Evolutionary conservation across 768 basidiomycete species (phyloP).

Genomic region (Termitomyces sp.): DNA sequence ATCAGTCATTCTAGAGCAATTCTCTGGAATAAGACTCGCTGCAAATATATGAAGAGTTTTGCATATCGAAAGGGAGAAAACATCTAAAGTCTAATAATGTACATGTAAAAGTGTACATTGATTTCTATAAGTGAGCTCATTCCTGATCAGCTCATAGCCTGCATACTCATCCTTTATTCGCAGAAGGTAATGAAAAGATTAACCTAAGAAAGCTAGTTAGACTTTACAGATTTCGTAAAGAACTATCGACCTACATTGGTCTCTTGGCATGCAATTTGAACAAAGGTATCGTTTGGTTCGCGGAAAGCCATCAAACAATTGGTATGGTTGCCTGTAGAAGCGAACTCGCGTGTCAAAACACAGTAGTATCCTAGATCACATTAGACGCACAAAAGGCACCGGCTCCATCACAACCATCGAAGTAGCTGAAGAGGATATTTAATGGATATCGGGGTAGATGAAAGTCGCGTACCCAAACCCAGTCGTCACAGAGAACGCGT

Average conservation of each 20-base stretch:
- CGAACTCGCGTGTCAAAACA: not conserved
- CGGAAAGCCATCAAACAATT: constrained; percentile 33
- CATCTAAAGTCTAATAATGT: not conserved
- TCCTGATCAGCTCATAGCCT: not conserved
- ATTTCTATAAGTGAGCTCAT: not conserved
- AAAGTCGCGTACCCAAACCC: constrained; percentile 29
- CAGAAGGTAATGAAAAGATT: not conserved
- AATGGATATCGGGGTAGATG: not conserved
- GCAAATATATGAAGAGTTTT: not conserved
- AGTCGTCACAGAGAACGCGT: constrained; percentile 31
- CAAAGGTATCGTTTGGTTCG: constrained; percentile 25
- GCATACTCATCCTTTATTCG: not conserved
- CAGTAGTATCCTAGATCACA: no score
- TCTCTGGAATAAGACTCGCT: not conserved
- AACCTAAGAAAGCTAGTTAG: not conserved
- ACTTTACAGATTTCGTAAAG: not conserved
- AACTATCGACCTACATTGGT: not conserved
- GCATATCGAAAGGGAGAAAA: not conserved
- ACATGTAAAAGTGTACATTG: not conserved
- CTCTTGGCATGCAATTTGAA: constrained; percentile 24
- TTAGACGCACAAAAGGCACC: constrained; percentile 20
- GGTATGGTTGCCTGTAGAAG: constrained; percentile 17
- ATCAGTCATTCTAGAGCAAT: not conserved
- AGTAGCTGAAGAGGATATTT: constrained; percentile 25
- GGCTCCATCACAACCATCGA: constrained; percentile 33